These are phyloP conservation scores for Alopecurus myosuroides DNA, from an alignment of 176 grass and related monocot genomes.

Conservation along the genomic window DNA sequence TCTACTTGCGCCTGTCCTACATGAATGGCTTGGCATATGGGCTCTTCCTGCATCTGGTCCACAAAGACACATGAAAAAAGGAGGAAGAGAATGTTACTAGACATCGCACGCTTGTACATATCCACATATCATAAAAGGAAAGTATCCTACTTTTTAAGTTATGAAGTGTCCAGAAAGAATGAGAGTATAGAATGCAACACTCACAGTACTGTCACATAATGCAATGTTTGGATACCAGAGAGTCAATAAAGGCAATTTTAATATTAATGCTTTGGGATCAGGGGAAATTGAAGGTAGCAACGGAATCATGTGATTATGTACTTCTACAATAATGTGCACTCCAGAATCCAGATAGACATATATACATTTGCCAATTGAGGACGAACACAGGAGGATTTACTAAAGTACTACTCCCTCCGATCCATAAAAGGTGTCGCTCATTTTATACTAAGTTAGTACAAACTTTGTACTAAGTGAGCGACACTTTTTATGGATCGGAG, in stretches of 20 bases:
- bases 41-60: slow-evolving; percentile 16
- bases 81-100: background rate
- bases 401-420: too few relatives aligned
- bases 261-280: background rate
- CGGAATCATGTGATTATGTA: background rate
- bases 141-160: background rate
- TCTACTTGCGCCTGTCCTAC: slow-evolving; percentile 11
- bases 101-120: background rate
- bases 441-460: too few relatives aligned
- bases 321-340: background rate
- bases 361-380: background rate
- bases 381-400: too few relatives aligned
- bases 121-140: background rate
- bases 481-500: too few relatives aligned
- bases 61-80: background rate
- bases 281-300: background rate
- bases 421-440: too few relatives aligned
- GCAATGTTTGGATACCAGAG: background rate
- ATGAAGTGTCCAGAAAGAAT: background rate
- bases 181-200: background rate
- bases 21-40: background rate
- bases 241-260: background rate
- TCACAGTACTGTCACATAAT: background rate
- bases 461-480: too few relatives aligned
- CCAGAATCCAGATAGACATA: background rate